Base-by-base conservation (phyloP, 176 grass and related monocot genomes). In the Musa itinerans region DNA sequence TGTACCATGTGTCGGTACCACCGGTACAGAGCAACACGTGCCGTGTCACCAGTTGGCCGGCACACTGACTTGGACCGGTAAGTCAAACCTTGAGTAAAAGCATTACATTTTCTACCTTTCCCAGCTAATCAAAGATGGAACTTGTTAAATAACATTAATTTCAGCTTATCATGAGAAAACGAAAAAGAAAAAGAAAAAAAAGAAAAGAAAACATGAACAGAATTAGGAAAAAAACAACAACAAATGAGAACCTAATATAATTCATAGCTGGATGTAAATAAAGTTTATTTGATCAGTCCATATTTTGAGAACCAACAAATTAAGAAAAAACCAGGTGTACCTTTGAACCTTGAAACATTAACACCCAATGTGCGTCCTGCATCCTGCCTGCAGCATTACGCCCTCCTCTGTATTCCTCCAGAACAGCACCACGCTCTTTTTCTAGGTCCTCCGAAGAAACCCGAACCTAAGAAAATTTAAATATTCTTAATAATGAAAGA, bases 341-440 rank as follows among this genome's bases (percentile, higher is more conserved):
- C 90, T 91, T 92, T 48, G 95, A 99, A 62, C 90, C 95, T 69
- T 99, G 74, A 72, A 99, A 99, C 83, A 99, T 84, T 79, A 99
- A 78, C 52, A 86, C 58, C 95, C 95, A 99, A 69, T 99, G 95
- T 23, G 95, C 89, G 74, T 99, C 95, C 82, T 99, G 91, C 95
- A 99, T 99, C 63, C 90, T 73, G 2, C 95, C 90, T 14, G 90
- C 55, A 14, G 95, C 95, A 89, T 91, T 98, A 61, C 95, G 88
- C 8, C 90, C 90, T 48, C 95, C 95, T 86, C 95, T 94, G 76
- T 99, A 94, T 65, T 99, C 95, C 88, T 99, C 95, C 68, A 99
- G 53, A 61, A 99, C 95, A 74, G 90, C 95, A 52, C 95, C 95
- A 73, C 95, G 85, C 78, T 99, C 95, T 87, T 99, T 99, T 68